A percentile compares a stretch with the other conserved stretches of the same genome.
phyloP scores from a whole-genome alignment of 1,139 yeast genomes.

The Diutina siamensis region DNA sequence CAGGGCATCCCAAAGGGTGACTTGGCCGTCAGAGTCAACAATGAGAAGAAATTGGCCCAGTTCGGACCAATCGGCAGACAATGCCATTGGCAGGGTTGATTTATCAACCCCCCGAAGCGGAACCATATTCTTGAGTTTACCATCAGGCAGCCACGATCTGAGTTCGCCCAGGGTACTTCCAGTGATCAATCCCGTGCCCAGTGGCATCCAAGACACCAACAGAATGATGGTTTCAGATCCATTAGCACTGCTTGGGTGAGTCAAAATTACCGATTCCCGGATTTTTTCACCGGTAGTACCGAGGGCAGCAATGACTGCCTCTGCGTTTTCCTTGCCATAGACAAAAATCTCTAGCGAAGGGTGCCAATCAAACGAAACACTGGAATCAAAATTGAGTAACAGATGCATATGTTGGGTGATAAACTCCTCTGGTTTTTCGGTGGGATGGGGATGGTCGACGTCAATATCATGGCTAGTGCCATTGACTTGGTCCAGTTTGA shows the following conservation, averaged over 20 bases:
- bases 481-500: background rate
- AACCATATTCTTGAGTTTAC: conserved; percentile 49
- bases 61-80: conserved; percentile 24
- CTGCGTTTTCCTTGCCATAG: conserved; percentile 24
- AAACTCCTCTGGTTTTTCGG: conserved; percentile 11
- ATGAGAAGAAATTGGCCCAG: conserved; percentile 26
- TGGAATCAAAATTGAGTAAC: conserved; percentile 15
- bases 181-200: conserved; percentile 45
- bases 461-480: background rate
- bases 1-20: conserved; percentile 29
- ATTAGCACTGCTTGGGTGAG: conserved; percentile 20
- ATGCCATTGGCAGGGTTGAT: conserved; percentile 7
- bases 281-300: conserved; percentile 17
- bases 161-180: conserved; percentile 54
- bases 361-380: conserved; percentile 29
- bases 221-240: conserved; percentile 15
- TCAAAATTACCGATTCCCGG: conserved; percentile 24
- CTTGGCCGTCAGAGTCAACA: conserved; percentile 21
- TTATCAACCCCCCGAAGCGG: conserved; percentile 27
- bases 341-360: conserved; percentile 28
- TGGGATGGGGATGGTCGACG: background rate
- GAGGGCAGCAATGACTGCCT: conserved; percentile 25
- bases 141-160: conserved; percentile 58
- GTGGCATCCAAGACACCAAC: conserved; percentile 49
- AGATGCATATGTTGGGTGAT: conserved; percentile 17